Conservation (phyloP, 441 rosid species). For the Rhodomyrtus psidioides region DNA sequence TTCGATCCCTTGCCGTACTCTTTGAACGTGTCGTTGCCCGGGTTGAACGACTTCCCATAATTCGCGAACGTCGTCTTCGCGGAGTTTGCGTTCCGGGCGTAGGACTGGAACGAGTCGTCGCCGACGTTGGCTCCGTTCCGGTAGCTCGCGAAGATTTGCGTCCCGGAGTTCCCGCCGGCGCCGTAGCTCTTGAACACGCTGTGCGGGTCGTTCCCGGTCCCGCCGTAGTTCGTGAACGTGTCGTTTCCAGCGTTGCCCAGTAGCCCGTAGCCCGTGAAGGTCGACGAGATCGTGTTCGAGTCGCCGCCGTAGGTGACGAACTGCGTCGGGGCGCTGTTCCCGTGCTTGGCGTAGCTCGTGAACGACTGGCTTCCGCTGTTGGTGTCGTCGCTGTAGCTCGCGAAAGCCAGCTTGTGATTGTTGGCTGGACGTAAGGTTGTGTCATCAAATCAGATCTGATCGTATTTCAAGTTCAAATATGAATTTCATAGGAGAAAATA, state of each 20-base stretch:
- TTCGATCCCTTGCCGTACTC: conserved; percentile 55
- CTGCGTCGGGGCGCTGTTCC: conserved; percentile 42
- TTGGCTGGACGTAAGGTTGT: neutral
- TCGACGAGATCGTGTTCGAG: conserved; percentile 67
- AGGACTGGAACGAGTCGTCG: conserved; percentile 66
- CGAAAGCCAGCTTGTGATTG: neutral
- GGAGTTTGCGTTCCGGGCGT: conserved; percentile 47
- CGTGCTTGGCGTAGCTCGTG: conserved; percentile 63
- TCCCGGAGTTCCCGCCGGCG: neutral
- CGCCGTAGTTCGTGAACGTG: conserved; percentile 65
- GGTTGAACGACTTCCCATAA: conserved; percentile 80
- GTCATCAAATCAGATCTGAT: neutral
- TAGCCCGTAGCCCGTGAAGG: conserved; percentile 66
- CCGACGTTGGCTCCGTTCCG: conserved; percentile 82
- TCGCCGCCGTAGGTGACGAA: conserved; percentile 48
- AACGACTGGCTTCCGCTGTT: conserved; percentile 63
- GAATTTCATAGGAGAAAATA: neutral
- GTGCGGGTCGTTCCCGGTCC: conserved; percentile 51
- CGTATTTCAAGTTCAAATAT: neutral
- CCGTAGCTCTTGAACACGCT: conserved; percentile 56
- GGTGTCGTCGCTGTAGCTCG: conserved; percentile 20
- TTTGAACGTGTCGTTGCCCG: conserved; percentile 65
- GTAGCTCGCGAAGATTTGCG: conserved; percentile 40
- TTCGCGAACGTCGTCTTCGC: conserved; percentile 41
- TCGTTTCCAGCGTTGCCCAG: conserved; percentile 52